Base-by-base conservation (phyloP, 257 asterid genomes). In the Solanum corneliomulleri region DNA sequence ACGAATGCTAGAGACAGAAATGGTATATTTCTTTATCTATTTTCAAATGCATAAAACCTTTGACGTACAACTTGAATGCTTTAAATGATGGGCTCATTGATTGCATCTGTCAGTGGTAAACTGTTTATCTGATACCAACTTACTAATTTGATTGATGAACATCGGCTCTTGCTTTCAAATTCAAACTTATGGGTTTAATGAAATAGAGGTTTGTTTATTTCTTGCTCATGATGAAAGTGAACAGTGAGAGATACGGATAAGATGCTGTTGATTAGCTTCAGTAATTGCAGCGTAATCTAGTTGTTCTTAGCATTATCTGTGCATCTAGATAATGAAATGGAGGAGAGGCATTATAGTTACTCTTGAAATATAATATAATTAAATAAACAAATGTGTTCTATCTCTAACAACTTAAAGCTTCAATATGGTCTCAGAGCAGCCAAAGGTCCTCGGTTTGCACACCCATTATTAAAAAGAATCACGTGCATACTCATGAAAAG, bases 1-100 rank as follows among this genome's bases (percentile, higher is more conserved):
- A 85, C 94, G 93, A 90, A 86, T 85, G 86, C 88, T 94, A 88
- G 89, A 93, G 88, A 45, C 95, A 52, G 99, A 97, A 93, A 92
- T 97, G 98, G 99, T 97, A 91, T 58, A 90, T 87, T 88, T 86
- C 66, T 87, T 29, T 71, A 41, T 70, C 84, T 86, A 72, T 29
- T 45, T 39, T 71, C 58, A 56, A 86, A 47, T 62, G 72, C 85
- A 62, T 49, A 69, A 39, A 33, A n/a, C n/a, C 15, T 29, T 80
- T 16, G 68, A 47, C 7, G 10, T 80, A 27, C 44, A 47, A 18
- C 44, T 47, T 80, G 85, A 58, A 80, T 47, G 29, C 68, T 80
- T 37, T 27, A 58, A 80, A 47, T 80, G 85, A 80, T 80, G 84
- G 84, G 41, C 29, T 47, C 68, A 80, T 80, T 47, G 66, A 15